These are phyloP conservation scores for Diaporthe vexans DNA, from an alignment of 2,329 filamentous ascomycete species.

Conservation along the genomic window DNA sequence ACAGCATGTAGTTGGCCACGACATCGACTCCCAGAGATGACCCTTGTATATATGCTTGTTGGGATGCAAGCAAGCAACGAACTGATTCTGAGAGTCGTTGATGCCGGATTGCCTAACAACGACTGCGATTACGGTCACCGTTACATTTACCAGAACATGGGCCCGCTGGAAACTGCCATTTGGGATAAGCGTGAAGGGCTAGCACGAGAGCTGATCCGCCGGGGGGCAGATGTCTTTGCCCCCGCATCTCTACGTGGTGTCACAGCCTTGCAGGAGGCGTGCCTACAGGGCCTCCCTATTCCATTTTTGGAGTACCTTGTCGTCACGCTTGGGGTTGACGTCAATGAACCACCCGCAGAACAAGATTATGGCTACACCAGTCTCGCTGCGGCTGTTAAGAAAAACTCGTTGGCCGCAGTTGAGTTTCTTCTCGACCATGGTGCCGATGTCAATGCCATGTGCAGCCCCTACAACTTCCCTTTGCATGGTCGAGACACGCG, in stretches of 20 bases:
- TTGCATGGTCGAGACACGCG: background rate
- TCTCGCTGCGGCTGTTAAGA: background rate
- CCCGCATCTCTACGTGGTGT: background rate
- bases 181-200: too few species aligned
- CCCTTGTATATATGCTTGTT: background rate
- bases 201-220: background rate
- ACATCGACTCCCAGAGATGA: background rate
- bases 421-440: background rate
- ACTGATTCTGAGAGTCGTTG: background rate
- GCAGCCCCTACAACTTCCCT: background rate
- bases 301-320: background rate
- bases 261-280: background rate
- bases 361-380: background rate
- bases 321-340: background rate
- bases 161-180: background rate
- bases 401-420: background rate
- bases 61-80: background rate
- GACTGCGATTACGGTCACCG: background rate
- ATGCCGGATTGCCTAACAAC: background rate
- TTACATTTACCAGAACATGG: too few species aligned
- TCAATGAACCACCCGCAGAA: background rate
- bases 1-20: background rate
- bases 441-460: background rate
- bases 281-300: background rate
- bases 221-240: background rate